Base-by-base conservation (phyloP, 768 basidiomycete genomes). In the Lactarius sanguifluus region DNA sequence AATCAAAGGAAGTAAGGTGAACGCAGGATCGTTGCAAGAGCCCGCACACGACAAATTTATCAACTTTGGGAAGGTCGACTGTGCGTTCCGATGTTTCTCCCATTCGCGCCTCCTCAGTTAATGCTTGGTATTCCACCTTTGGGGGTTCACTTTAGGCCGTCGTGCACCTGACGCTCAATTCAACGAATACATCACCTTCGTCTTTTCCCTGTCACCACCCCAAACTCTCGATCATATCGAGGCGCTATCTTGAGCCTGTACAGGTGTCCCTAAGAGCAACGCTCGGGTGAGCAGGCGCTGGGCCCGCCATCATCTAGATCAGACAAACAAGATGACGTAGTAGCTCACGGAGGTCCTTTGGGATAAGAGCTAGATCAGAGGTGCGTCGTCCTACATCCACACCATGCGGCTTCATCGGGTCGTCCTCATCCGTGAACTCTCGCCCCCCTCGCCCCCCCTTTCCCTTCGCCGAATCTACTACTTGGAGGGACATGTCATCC, bases 401-500 rank as follows among this genome's bases (percentile, higher is more conserved):
- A 28, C 28, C 1, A 50, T 12, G 30, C 38, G 10, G 10, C 13
- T 4, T 38, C 38, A 38, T 38, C 10, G 38, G 38, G 13, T 38
- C 38, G 10, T 38, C 38, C 38, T 13, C 38, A 38, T 13, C 38
- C 10, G 38, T 38, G 6, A 18, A 5, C 38, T 10, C 28, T 13
- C 38, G 38, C 41, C 0, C 16, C 41, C 16, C 7, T 5, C 43
- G 5, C 8, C 74, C 88, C 88, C 83, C 3, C 7, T 45, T 10
- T 7, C 43, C 20, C 43, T 8, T 18, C 2, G n/a, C 0, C 71
- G 97, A 95, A 87, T 99, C 7, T 98, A 97, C 75, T 98, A 97
- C 75, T 32, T 32, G 30, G 96, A 99, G 72, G 96, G 98, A 75
- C 97, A 98, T 72, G 96, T 98, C 63, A 83, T 99, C 0, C 79